These are phyloP conservation scores for Coemansia sp. DNA, from an alignment of 192 early-diverging fungal species.

Conservation along the genomic window DNA sequence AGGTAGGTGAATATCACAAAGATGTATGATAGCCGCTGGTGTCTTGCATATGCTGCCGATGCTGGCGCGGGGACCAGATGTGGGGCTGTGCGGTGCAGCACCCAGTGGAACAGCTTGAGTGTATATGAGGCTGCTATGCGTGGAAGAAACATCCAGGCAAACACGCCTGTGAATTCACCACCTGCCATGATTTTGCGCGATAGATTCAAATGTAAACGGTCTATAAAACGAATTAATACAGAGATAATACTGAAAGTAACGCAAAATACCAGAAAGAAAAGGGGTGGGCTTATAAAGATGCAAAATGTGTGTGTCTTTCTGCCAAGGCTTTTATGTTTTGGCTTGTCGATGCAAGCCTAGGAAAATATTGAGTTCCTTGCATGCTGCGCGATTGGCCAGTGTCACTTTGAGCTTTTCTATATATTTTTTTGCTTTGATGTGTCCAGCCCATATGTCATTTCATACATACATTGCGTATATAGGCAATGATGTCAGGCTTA, in stretches of 20 bases:
- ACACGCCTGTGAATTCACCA: slow-evolving; percentile 22
- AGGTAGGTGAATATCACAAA: slow-evolving; percentile 34
- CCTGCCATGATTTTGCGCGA: slow-evolving; percentile 1
- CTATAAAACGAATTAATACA: no score
- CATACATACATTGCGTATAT: no score
- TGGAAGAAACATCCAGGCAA: slow-evolving; percentile 45
- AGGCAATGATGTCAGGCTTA: no score
- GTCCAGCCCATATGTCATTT: no score
- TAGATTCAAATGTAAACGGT: not conserved
- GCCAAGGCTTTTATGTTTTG: no score
- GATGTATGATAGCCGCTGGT: slow-evolving; percentile 38
- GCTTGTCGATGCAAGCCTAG: no score
- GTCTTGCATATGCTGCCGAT: slow-evolving; percentile 17
- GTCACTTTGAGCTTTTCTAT: no score
- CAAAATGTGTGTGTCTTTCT: no score
- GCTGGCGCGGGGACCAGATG: slow-evolving; percentile 28
- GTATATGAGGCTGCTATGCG: slow-evolving; percentile 26
- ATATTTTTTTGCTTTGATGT: no score
- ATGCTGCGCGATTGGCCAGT: no score
- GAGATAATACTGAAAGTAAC: not conserved
- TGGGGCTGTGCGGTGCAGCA: slow-evolving; percentile 25
- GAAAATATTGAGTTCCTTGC: no score
- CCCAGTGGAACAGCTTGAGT: slow-evolving; percentile 25
- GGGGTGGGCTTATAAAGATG: no score
- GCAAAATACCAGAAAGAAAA: not conserved